Conservation (phyloP, 208 protist genomes). For the Trypanosoma melophagium region DNA sequence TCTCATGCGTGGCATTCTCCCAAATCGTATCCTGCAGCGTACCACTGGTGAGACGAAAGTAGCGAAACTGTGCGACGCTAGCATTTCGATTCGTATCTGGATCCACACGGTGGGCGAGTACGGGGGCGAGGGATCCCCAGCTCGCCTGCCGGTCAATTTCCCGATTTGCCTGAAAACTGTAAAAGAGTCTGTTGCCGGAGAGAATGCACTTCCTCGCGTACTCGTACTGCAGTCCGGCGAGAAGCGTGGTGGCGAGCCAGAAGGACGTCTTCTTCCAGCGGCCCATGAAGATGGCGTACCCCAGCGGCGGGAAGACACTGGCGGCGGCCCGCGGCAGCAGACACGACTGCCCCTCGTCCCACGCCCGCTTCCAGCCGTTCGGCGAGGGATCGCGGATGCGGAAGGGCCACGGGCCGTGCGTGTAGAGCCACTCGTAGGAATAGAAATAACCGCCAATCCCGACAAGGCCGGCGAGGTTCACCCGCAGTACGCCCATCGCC, state of each 20-base stretch:
- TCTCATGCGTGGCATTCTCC: slow-evolving; percentile 80
- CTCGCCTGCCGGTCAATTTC: slow-evolving; percentile 61
- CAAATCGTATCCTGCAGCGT: slow-evolving; percentile 74
- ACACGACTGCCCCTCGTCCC: slow-evolving; percentile 68
- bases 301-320: slow-evolving; percentile 67
- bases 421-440: slow-evolving; percentile 89
- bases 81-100: slow-evolving; percentile 81
- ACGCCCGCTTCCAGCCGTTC: slow-evolving; percentile 75
- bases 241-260: slow-evolving; percentile 52
- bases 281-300: slow-evolving; percentile 80
- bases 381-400: slow-evolving; percentile 69
- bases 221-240: slow-evolving; percentile 65
- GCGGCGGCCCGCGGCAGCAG: slow-evolving; percentile 66
- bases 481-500: slow-evolving; percentile 49
- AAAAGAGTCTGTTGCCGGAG: slow-evolving; percentile 68
- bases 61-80: slow-evolving; percentile 72
- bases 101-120: slow-evolving; percentile 67
- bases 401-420: slow-evolving; percentile 66
- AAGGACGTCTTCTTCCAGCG: slow-evolving; percentile 71
- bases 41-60: slow-evolving; percentile 69
- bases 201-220: slow-evolving; percentile 68
- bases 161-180: slow-evolving; percentile 72
- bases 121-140: slow-evolving; percentile 65
- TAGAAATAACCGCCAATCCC: slow-evolving; percentile 82
- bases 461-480: slow-evolving; percentile 69